Evolutionary conservation across 768 basidiomycete genomes (phyloP), one percentile per base, ranked within the genome.

Genomic region (Trametes villosa): DNA sequence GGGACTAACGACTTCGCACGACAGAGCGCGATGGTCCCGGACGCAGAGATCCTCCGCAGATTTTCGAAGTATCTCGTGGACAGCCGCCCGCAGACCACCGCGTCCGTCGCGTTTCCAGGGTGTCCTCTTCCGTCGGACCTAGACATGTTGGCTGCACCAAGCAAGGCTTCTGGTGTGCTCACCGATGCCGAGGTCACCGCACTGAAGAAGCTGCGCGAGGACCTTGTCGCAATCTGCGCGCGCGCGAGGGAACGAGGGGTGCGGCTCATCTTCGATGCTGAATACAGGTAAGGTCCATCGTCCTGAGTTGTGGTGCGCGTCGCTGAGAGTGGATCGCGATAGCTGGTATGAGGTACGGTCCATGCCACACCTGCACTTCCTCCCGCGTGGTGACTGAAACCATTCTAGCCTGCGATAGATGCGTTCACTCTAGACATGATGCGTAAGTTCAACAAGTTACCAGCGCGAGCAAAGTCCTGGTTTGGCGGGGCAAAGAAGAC

Each of bases 221-320:
- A 89, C 65, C 75, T 97, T 44, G 68, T 78, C 20, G 74, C 73
- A 33, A 90, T 97, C 54, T 92, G 91, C 66, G 63, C 75, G 12
- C 81, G 74, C 48, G 94, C 91, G 0, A 75, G 80, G 66, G 77
- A 82, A 33, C 77, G 83, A 36, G 83, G 84, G 3, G 85, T 96
- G 0, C 83, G 82, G 62, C 74, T 97, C 30, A 83, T 91, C 47
- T 77, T 97, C 44, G 94, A 96, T 68, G 94, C 95, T 0, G 95
- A 97, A 70, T 85, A 94, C 69, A 88, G 82, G 84, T 86, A 33
- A 17, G 73, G 12, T 12, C 13, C n/a, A 18, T 12, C 4, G 36
- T 18, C 11, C 36, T 38, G n/a, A 29, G 3, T 22, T 29, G n/a
- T n/a, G n/a, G n/a, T 36, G 34, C 3, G 8, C 4, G 29, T 26